Conservation (phyloP, 2,329 filamentous ascomycete genomes). For the Fusarium luffae region DNA sequence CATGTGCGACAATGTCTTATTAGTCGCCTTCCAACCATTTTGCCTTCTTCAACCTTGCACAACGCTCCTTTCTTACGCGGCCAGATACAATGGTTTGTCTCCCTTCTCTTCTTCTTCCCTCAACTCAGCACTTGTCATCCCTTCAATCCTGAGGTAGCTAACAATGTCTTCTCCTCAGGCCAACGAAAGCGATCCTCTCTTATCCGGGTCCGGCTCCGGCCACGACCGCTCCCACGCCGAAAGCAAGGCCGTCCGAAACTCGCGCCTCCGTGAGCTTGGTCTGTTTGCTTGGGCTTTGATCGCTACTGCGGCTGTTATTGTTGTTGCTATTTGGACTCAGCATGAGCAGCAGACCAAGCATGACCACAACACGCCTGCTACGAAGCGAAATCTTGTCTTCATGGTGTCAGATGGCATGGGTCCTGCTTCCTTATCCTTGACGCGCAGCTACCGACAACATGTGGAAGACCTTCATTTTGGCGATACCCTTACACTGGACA, state of each 20-base stretch:
- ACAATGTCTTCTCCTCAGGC: conserved; percentile 45
- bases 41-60: conserved; percentile 15
- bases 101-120: not conserved
- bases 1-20: conserved; percentile 19
- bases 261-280: conserved; percentile 74
- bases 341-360: conserved; percentile 69
- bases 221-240: conserved; percentile 46
- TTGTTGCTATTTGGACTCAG: conserved; percentile 81
- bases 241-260: conserved; percentile 45
- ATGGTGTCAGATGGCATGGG: conserved; percentile 99
- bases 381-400: conserved; percentile 94
- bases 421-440: conserved; percentile 87
- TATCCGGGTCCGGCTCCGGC: conserved; percentile 48
- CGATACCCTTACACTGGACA: conserved; percentile 83
- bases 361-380: conserved; percentile 54
- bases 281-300: conserved; percentile 86
- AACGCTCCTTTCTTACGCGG: conserved; percentile 25
- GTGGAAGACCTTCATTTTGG: conserved; percentile 76
- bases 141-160: conserved; percentile 7
- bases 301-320: conserved; percentile 80
- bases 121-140: conserved; percentile 15
- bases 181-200: conserved; percentile 58
- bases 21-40: conserved; percentile 16
- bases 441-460: conserved; percentile 86
- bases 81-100: conserved; percentile 37